A percentile compares a stretch with the other conserved stretches of the same genome.
Conservation (phyloP, 78 protist genomes). For the Neovahlkampfia damariscottae region DNA sequence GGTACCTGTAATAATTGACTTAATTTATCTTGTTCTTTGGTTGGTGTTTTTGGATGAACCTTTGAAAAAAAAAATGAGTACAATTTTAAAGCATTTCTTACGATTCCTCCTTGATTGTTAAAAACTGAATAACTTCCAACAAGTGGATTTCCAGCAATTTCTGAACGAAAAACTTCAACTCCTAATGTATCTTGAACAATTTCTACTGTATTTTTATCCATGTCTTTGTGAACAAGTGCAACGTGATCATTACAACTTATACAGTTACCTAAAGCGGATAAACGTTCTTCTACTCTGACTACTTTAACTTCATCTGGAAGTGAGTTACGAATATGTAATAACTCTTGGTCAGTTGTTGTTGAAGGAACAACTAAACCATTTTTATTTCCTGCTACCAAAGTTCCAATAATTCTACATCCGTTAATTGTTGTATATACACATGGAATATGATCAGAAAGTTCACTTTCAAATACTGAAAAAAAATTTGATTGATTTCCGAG, state of each 20-base stretch:
- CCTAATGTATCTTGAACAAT: slow-evolving; percentile 82
- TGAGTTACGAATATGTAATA: slow-evolving; percentile 88
- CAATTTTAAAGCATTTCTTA: too few relatives aligned
- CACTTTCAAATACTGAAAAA: slow-evolving; percentile 75
- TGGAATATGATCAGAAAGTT: slow-evolving; percentile 87
- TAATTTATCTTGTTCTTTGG: slow-evolving; percentile 87
- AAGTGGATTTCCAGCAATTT: slow-evolving; percentile 83
- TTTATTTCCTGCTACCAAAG: slow-evolving; percentile 85
- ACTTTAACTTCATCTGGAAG: slow-evolving; percentile 91
- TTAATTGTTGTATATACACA: slow-evolving; percentile 75
- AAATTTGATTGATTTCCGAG: slow-evolving; percentile 87
- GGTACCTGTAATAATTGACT: slow-evolving; percentile 89
- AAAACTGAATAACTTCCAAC: slow-evolving; percentile 87
- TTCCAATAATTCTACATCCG: slow-evolving; percentile 76
- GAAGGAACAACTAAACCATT: slow-evolving; percentile 93
- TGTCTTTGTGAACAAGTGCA: slow-evolving; percentile 93
- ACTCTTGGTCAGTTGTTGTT: slow-evolving; percentile 94
- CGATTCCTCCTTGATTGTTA: slow-evolving; percentile 90
- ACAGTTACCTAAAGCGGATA: slow-evolving; percentile 93
- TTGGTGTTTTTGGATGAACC: slow-evolving; percentile 89
- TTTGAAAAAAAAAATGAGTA: too few relatives aligned
- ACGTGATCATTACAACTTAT: slow-evolving; percentile 95
- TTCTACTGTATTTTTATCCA: slow-evolving; percentile 92
- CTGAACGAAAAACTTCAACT: slow-evolving; percentile 95
- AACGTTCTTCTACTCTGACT: slow-evolving; percentile 87